phyloP scores from a whole-genome alignment of 495 filamentous ascomycete species.

The Rhypophila decipiens region DNA sequence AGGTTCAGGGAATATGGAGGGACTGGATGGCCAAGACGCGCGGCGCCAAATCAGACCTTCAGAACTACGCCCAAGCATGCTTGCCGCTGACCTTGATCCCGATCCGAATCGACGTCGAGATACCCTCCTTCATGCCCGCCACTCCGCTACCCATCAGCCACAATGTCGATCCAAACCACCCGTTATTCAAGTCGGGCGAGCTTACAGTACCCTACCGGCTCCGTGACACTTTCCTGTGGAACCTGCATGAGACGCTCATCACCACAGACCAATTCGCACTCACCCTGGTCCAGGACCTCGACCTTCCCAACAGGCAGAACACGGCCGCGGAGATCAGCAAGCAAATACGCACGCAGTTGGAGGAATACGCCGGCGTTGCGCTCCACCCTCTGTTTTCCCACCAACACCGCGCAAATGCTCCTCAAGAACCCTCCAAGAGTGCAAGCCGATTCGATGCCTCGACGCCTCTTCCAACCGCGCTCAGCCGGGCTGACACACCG shows the following conservation, averaged over 20 bases:
- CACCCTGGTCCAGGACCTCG: constrained; percentile 86
- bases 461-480: constrained; percentile 37
- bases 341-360: constrained; percentile 89
- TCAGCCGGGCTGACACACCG: constrained; percentile 44
- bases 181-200: constrained; percentile 72
- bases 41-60: constrained; percentile 53
- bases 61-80: constrained; percentile 74
- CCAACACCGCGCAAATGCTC: constrained; percentile 28
- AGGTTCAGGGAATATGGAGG: constrained; percentile 82
- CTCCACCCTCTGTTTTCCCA: constrained; percentile 80
- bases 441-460: constrained; percentile 13
- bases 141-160: constrained; percentile 52
- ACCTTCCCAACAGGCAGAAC: constrained; percentile 67
- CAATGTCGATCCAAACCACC: constrained; percentile 41
- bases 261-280: constrained; percentile 94
- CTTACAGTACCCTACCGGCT: constrained; percentile 74
- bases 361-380: constrained; percentile 93
- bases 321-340: constrained; percentile 76
- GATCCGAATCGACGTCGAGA: constrained; percentile 92
- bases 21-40: constrained; percentile 87
- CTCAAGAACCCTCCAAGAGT: constrained; percentile 37
- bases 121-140: constrained; percentile 68
- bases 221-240: constrained; percentile 95
- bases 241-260: constrained; percentile 87
- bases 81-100: constrained; percentile 88